Base-by-base conservation (phyloP, 805 yeast species). In the Candida chilensis region DNA sequence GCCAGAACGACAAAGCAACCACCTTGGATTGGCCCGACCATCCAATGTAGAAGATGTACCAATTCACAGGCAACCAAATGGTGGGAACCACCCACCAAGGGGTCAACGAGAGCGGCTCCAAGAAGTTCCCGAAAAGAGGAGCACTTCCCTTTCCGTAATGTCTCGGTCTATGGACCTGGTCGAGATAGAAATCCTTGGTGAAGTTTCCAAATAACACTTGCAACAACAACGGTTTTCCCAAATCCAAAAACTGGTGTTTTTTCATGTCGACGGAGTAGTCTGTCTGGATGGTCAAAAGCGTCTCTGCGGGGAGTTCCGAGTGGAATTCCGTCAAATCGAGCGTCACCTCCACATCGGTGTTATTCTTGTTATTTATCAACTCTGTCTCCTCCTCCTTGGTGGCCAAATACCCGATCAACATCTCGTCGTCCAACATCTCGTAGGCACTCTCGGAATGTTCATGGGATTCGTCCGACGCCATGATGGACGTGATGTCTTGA, bases 141-240 rank as follows among this genome's bases (percentile, higher is more conserved):
- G 98, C 98, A 3, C 96, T 85, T 8, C 96, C 96, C 51, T 87
- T 78, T 40, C 97, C 97, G 51, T 88, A 92, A 56, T 92, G 98
- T 52, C 98, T 78, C 32, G 98, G 98, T 57, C 96, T 77, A 56
- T 92, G 98, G 26, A 92, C 92, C 58, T 92, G 96, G 51, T 87
- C 95, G 48, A 92, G 66, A 54, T 92, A 92, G 48, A 92, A 90
- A 26, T 85, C 94, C 51, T 84, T 90, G 25, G 82, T 50, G 66
- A 87, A 92, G 20, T 71, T 67, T 25, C 87, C 76, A 37, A 71
- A 65, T 33, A 86, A 57, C 27, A 92, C 84, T 62, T 92, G 98
- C 54, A 73, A 48, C 26, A 92, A 59, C 43, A 92, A 64, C 2
- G 98, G 94, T 51, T 74, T 76, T 42, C 69, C 75, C 47, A 92